Conservation (phyloP, 2,329 filamentous ascomycete species). For the Thermothelomyces thermophilus region DNA sequence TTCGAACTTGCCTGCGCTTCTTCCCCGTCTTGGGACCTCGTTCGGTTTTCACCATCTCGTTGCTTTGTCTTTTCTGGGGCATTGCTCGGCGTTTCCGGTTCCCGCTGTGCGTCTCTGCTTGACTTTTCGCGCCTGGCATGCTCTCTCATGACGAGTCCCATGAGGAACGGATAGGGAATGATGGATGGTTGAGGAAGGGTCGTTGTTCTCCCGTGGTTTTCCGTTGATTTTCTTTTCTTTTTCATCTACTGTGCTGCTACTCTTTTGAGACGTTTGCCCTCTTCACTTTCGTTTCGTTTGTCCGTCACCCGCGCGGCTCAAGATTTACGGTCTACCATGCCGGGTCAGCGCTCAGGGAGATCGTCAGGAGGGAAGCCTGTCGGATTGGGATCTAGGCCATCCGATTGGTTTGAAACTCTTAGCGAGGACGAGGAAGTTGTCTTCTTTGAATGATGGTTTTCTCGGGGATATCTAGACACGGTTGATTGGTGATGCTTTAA, state of each 20-base stretch:
- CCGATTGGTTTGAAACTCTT: neutral
- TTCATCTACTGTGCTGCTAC: neutral
- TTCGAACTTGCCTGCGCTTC: conserved; percentile 11
- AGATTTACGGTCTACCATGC: neutral
- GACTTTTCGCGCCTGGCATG: conserved; percentile 12
- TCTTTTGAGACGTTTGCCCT: neutral
- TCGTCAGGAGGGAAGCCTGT: neutral
- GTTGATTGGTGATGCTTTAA: neutral
- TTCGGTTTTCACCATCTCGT: conserved; percentile 11
- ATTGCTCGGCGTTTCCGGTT: conserved; percentile 21
- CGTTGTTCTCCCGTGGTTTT: conserved; percentile 1
- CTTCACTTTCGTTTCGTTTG: conserved; percentile 10
- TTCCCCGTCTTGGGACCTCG: conserved; percentile 5
- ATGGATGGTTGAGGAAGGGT: conserved; percentile 5
- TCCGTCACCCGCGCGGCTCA: neutral
- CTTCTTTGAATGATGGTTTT: conserved; percentile 11
- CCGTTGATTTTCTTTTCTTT: neutral
- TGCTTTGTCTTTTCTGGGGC: conserved; percentile 17
- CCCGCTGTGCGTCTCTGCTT: conserved; percentile 14
- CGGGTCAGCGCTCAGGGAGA: neutral
- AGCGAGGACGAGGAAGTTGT: neutral
- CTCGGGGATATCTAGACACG: neutral
- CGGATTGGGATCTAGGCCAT: neutral
- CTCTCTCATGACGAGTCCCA: conserved; percentile 10
- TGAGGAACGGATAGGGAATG: conserved; percentile 12